These are phyloP conservation scores for Candida frijolesensis DNA, from an alignment of 1,139 yeast species.

Conservation along the genomic window DNA sequence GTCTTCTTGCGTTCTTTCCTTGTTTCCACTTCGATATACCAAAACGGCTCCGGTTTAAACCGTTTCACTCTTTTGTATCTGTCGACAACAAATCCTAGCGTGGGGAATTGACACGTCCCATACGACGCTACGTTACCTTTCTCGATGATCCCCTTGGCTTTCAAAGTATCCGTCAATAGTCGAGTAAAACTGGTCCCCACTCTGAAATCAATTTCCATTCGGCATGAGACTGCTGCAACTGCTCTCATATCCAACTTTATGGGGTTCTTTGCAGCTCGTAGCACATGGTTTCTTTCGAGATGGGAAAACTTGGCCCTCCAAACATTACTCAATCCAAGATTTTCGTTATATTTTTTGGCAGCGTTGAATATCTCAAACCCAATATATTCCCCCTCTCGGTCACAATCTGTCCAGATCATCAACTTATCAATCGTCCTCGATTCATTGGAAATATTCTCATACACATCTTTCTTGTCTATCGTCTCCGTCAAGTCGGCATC, in stretches of 20 bases:
- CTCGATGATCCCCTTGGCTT: slow-evolving; percentile 26
- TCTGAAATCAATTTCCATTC: slow-evolving; percentile 86
- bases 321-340: slow-evolving; percentile 48
- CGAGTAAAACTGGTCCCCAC: slow-evolving; percentile 92
- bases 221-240: slow-evolving; percentile 81
- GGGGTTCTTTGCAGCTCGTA: slow-evolving; percentile 75
- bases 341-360: slow-evolving; percentile 59
- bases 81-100: slow-evolving; percentile 96
- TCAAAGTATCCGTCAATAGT: slow-evolving; percentile 57
- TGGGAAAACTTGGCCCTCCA: slow-evolving; percentile 87
- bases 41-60: slow-evolving; percentile 77
- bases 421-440: slow-evolving; percentile 61
- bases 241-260: slow-evolving; percentile 62
- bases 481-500: slow-evolving; percentile 61
- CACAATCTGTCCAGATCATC: slow-evolving; percentile 99
- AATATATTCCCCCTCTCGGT: slow-evolving; percentile 95
- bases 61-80: slow-evolving; percentile 73
- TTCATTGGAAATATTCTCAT: slow-evolving; percentile 69
- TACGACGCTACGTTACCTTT: slow-evolving; percentile 56
- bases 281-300: slow-evolving; percentile 72
- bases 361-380: slow-evolving; percentile 82
- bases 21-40: slow-evolving; percentile 65
- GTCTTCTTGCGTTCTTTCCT: slow-evolving; percentile 42
- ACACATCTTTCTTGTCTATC: slow-evolving; percentile 50
- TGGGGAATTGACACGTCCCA: slow-evolving; percentile 97